phyloP scores from a whole-genome alignment of 495 filamentous ascomycete genomes.

The Talaromyces stipitatus region DNA sequence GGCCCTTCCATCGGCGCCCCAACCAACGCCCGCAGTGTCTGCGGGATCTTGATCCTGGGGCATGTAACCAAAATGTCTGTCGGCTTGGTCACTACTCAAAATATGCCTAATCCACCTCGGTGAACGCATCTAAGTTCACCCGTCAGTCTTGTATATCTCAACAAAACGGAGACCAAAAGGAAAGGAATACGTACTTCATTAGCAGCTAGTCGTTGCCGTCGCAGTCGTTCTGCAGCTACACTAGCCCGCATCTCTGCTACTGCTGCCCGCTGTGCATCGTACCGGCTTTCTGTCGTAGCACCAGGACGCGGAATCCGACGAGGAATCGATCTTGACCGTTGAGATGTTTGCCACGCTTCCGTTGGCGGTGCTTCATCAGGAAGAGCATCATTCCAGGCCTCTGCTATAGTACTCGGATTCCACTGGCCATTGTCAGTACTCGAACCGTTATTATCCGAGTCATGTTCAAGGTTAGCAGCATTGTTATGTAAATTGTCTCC shows the following conservation, averaged over 20 bases:
- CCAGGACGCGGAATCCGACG: constrained; percentile 23
- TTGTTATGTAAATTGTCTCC: neutral
- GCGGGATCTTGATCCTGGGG: constrained; percentile 31
- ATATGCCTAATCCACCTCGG: constrained; percentile 35
- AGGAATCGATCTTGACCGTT: constrained; percentile 27
- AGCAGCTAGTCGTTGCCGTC: constrained; percentile 31
- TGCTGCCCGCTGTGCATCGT: constrained; percentile 22
- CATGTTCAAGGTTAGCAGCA: constrained; percentile 15
- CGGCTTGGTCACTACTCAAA: constrained; percentile 30
- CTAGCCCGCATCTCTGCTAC: constrained; percentile 32
- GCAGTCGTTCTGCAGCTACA: constrained; percentile 33
- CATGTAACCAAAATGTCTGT: constrained; percentile 23
- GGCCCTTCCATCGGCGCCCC: constrained; percentile 60
- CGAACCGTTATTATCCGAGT: constrained; percentile 12
- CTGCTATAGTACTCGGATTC: constrained; percentile 14
- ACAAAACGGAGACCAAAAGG: neutral
- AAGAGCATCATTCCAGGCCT: constrained; percentile 15
- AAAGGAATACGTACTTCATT: constrained; percentile 21
- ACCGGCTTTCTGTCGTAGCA: constrained; percentile 17
- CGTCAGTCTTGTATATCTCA: constrained; percentile 23
- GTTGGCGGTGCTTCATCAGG: constrained; percentile 11
- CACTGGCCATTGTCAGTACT: constrained; percentile 9
- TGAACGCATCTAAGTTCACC: constrained; percentile 30
- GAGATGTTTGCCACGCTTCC: constrained; percentile 17
- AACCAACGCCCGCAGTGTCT: constrained; percentile 58